Evolutionary conservation across 2,329 filamentous ascomycete species (phyloP), one percentile per base, ranked within the genome.

Genomic region (Chaetomium sp.): DNA sequence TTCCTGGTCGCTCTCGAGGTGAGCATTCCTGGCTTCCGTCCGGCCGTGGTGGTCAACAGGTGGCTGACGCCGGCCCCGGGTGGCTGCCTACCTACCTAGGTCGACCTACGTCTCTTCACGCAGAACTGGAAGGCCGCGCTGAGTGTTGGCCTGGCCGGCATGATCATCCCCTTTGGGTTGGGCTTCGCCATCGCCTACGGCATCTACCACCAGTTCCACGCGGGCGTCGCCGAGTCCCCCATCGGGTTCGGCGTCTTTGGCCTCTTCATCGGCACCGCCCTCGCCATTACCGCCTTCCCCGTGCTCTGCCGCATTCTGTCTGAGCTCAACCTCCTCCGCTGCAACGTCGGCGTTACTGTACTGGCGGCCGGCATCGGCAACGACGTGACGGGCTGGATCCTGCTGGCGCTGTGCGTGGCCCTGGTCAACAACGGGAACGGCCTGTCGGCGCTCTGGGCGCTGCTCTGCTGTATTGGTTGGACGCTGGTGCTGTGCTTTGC

Each of bases 281-380:
- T 96, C 71, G 88, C 91, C 34, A 97, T 97, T 64, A 96, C 92
- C 1, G 90, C 83, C 7, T 86, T 97, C 65, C 92, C 92, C 0
- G 92, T 97, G 0, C 81, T 97, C 10, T 96, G 92, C 67, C 88
- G 92, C 69, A 97, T 97, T 62, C 75, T 97, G 61, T 92, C 90
- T 0, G 91, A 96, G 70, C 76, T 97, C 52, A 94, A 96, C 65
- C 77, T 97, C 49, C 83, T 97, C 4, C 75, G 81, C 53, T 94
- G 90, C 1, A 81, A 86, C 0, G 91, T 96, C 5, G 91, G 91
- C 66, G 82, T 96, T 38, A 95, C 95, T 40, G 88, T 91, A 1
- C 78, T 96, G 7, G 91, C 91, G 3, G 91, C 91, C 5, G 92
- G 92, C 51, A 91, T 96, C 11, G 90, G 89, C 1, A 96, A 97